These are phyloP conservation scores for Paracoccidioides brasiliensis DNA, from an alignment of 2,329 filamentous ascomycete species.

Conservation along the genomic window DNA sequence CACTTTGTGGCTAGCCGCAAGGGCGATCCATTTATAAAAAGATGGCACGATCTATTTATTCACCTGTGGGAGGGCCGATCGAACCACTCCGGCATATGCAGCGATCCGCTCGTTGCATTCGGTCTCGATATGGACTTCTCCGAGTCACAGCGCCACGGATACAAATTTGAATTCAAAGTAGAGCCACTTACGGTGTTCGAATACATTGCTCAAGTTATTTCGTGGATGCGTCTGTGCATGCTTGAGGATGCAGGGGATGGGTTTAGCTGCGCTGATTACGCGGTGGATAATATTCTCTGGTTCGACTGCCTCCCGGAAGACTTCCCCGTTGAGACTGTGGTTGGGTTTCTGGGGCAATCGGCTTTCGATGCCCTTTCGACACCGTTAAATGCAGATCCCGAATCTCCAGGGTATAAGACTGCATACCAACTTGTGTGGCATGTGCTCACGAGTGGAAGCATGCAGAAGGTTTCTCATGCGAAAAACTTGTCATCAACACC, in stretches of 20 bases:
- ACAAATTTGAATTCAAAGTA: background rate
- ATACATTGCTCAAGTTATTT: background rate
- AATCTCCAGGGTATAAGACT: background rate
- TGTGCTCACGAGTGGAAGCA: background rate
- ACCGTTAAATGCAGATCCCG: background rate
- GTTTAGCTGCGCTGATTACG: background rate
- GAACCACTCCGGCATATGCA: background rate
- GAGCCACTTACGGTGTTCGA: background rate
- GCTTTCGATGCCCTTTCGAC: background rate
- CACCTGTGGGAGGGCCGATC: slow-evolving; percentile 4
- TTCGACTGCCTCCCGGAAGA: background rate
- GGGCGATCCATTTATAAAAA: slow-evolving; percentile 7
- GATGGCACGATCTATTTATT: slow-evolving; percentile 10
- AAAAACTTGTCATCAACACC: background rate
- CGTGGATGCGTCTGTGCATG: background rate
- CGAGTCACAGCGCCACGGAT: background rate
- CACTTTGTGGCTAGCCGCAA: slow-evolving; percentile 5
- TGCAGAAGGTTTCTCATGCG: background rate
- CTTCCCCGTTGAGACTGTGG: background rate
- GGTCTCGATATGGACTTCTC: background rate
- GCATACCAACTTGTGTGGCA: background rate
- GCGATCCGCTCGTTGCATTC: background rate
- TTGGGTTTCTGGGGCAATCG: background rate
- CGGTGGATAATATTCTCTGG: background rate
- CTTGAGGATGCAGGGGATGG: background rate